These are phyloP conservation scores for Pharus latifolius DNA, from an alignment of 176 grass and related monocot species.

Conservation along the genomic window DNA sequence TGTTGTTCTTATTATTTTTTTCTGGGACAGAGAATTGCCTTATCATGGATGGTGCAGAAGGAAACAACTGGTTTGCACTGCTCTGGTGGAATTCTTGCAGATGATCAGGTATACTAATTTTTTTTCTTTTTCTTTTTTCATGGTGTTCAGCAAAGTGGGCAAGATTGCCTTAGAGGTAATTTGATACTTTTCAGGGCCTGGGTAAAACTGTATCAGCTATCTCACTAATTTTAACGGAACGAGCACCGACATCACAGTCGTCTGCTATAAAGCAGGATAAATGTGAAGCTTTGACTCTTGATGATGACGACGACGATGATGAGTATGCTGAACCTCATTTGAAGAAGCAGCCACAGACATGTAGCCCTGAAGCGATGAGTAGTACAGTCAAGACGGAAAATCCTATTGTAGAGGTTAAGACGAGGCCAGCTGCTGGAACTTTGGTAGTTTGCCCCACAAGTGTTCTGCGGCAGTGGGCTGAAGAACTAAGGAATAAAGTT, in stretches of 20 bases:
- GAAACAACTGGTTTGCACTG: constrained; percentile 58
- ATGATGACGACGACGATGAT: constrained; percentile 66
- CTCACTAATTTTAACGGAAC: constrained; percentile 86
- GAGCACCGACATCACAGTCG: constrained; percentile 41
- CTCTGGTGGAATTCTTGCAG: constrained; percentile 95
- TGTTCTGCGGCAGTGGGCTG: constrained; percentile 94
- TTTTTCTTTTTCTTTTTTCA: neutral
- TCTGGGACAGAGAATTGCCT: constrained; percentile 69
- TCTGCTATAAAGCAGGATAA: constrained; percentile 37
- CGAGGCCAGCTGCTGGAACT: constrained; percentile 88
- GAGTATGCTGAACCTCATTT: constrained; percentile 23
- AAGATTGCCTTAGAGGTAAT: constrained; percentile 15
- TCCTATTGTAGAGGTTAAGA: constrained; percentile 27
- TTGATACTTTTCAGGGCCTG: constrained; percentile 56
- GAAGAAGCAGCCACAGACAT: constrained; percentile 25
- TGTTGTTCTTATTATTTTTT: constrained; percentile 14
- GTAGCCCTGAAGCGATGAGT: constrained; percentile 10
- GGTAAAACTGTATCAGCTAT: constrained; percentile 97
- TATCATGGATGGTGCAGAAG: constrained; percentile 99
- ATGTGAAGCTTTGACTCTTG: constrained; percentile 78
- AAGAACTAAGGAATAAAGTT: constrained; percentile 88
- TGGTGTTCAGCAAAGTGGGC: constrained; percentile 1
- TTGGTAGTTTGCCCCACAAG: constrained; percentile 99
- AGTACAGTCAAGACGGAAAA: constrained; percentile 30
- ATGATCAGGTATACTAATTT: constrained; percentile 76